phyloP scores from a whole-genome alignment of 306 rosid genomes.

The Vigna nakashimae region DNA sequence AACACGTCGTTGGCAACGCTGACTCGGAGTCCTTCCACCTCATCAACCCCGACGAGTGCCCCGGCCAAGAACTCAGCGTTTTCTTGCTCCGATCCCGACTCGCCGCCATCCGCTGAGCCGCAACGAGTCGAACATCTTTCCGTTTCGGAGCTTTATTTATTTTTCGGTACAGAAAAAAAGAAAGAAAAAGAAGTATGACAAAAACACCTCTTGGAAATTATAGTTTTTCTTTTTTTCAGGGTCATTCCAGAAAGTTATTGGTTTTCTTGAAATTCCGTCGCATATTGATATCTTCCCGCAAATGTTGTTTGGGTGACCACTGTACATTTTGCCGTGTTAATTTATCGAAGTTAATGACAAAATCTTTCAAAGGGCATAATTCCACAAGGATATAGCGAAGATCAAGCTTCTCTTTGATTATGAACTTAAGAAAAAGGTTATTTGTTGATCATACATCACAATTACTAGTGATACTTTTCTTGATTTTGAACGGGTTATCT shows the following conservation, averaged over 20 bases:
- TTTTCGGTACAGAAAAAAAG: conserved; percentile 12
- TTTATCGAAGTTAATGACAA: not conserved
- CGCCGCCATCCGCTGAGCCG: conserved; percentile 40
- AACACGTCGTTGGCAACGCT: conserved; percentile 84
- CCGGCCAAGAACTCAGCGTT: conserved; percentile 89
- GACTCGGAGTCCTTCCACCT: conserved; percentile 94
- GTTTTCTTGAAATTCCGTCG: not conserved
- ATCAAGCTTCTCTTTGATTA: not conserved
- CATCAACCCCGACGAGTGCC: conserved; percentile 86
- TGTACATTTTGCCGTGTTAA: too few species aligned
- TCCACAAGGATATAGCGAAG: too few species aligned
- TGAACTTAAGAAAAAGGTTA: not conserved
- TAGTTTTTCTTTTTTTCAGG: not conserved
- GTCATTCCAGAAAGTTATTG: not conserved
- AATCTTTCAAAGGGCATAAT: not conserved
- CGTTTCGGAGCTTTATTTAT: not conserved
- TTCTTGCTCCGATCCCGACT: conserved; percentile 84
- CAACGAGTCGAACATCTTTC: not conserved
- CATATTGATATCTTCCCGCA: too few species aligned
- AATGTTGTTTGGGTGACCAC: too few species aligned
- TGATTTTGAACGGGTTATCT: conserved; percentile 27
- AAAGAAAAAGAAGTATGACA: not conserved
- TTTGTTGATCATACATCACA: not conserved
- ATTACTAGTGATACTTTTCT: not conserved
- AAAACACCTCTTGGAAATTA: not conserved